phyloP scores from a whole-genome alignment of 257 asterid genomes.

The Primulina huaijiensis region DNA sequence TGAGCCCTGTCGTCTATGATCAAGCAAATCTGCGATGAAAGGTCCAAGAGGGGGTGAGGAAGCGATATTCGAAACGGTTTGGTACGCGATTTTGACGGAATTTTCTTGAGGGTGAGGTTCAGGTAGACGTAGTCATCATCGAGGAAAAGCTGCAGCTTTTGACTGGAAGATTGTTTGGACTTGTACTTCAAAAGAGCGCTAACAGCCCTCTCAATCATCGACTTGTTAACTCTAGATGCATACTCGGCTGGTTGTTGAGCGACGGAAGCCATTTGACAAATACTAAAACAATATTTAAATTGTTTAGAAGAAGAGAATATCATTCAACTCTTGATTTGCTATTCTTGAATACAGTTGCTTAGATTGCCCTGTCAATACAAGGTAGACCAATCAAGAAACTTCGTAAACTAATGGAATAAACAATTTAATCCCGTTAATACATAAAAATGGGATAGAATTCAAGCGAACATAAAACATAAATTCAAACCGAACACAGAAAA shows the following conservation, averaged over 20 bases:
- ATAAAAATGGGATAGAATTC: too few relatives aligned
- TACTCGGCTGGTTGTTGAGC: slow-evolving; percentile 14
- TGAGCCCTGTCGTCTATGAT: slow-evolving; percentile 70
- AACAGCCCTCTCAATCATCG: slow-evolving; percentile 44
- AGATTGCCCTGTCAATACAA: neutral
- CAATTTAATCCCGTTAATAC: neutral
- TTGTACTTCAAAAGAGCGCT: slow-evolving; percentile 61
- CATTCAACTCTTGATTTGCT: too few relatives aligned
- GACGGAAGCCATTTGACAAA: slow-evolving; percentile 10
- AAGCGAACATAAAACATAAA: too few relatives aligned
- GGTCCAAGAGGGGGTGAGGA: slow-evolving; percentile 48
- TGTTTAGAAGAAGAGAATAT: too few relatives aligned
- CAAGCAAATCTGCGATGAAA: slow-evolving; percentile 47
- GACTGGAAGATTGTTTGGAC: slow-evolving; percentile 36
- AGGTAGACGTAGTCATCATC: slow-evolving; percentile 73
- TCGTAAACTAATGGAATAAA: neutral
- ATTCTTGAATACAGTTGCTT: neutral
- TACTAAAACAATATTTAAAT: too few relatives aligned
- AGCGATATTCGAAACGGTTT: slow-evolving; percentile 42
- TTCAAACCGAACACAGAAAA: neutral
- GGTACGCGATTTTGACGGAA: slow-evolving; percentile 69
- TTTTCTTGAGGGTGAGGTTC: slow-evolving; percentile 63
- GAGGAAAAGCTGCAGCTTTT: slow-evolving; percentile 62
- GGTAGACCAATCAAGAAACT: neutral
- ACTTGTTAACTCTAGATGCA: slow-evolving; percentile 19